Conservation (phyloP, 1,139 yeast genomes). For the Pneumocystis sp. region DNA sequence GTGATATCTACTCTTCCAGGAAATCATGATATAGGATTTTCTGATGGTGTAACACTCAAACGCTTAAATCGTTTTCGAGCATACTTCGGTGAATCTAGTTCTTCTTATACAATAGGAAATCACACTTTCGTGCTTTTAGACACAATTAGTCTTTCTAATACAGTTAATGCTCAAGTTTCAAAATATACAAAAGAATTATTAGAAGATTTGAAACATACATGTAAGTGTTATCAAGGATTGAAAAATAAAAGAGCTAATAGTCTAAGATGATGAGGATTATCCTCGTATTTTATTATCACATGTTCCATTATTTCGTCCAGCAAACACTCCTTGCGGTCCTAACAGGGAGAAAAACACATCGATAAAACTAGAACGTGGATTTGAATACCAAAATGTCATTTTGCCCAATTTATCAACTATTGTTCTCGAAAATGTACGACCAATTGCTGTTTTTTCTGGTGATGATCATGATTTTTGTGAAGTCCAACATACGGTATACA, state of each 20-base stretch:
- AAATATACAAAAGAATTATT: slow-evolving; percentile 32
- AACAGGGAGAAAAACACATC: slow-evolving; percentile 51
- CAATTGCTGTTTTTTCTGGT: slow-evolving; percentile 65
- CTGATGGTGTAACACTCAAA: slow-evolving; percentile 41
- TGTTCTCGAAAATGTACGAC: slow-evolving; percentile 43
- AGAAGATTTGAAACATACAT: slow-evolving; percentile 19
- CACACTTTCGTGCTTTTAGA: slow-evolving; percentile 67
- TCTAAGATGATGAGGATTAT: slow-evolving; percentile 15
- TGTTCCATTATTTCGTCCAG: slow-evolving; percentile 58
- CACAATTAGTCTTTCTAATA: slow-evolving; percentile 60
- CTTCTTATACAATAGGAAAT: slow-evolving; percentile 48
- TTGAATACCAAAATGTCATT: slow-evolving; percentile 65
- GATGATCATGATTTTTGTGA: slow-evolving; percentile 96
- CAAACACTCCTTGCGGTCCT: slow-evolving; percentile 48
- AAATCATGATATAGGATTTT: slow-evolving; percentile 92
- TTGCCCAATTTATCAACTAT: slow-evolving; percentile 42
- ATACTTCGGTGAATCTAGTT: slow-evolving; percentile 56
- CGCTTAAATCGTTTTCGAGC: slow-evolving; percentile 49
- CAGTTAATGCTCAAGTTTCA: slow-evolving; percentile 29
- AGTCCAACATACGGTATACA: slow-evolving; percentile 35
- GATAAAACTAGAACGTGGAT: slow-evolving; percentile 44
- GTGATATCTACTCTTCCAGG: slow-evolving; percentile 59
- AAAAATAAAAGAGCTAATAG: neutral
- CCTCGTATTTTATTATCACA: slow-evolving; percentile 67
- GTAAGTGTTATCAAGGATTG: neutral